These are phyloP conservation scores for Dalbergia cultrata DNA, from an alignment of 306 rosid species.

Conservation along the genomic window DNA sequence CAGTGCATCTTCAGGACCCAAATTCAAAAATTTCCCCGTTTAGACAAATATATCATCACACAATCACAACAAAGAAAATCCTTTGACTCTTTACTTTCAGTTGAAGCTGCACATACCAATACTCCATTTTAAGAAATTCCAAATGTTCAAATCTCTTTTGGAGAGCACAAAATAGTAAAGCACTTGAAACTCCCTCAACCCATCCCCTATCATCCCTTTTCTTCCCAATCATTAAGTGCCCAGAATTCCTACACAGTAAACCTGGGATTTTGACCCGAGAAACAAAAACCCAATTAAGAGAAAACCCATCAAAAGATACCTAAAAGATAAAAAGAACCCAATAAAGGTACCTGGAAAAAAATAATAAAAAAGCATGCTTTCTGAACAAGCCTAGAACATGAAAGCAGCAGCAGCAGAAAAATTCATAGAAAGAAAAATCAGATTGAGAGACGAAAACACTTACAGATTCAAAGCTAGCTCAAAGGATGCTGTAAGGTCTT, in stretches of 20 bases:
- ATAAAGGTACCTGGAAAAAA: background rate
- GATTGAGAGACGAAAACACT: constrained; percentile 32
- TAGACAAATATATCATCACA: background rate
- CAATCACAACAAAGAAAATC: constrained; percentile 15
- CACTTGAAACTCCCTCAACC: constrained; percentile 1
- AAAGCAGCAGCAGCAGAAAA: constrained; percentile 27
- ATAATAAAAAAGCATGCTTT: background rate
- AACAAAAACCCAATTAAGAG: constrained; percentile 5
- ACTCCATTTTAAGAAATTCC: constrained; percentile 6
- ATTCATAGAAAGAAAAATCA: background rate
- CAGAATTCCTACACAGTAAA: background rate
- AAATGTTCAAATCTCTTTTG: background rate
- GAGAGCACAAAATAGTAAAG: constrained; percentile 6
- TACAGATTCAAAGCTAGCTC: constrained; percentile 50
- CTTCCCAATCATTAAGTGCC: constrained; percentile 9
- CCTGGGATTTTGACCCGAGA: constrained; percentile 3
- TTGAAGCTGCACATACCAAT: constrained; percentile 13
- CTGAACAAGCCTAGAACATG: constrained; percentile 35
- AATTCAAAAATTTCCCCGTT: background rate
- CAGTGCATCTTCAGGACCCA: constrained; percentile 13
- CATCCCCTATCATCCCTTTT: background rate
- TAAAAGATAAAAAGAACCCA: background rate
- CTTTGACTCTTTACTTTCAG: constrained; percentile 6
- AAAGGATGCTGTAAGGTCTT: constrained; percentile 29
- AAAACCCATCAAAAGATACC: constrained; percentile 13